Evolutionary conservation across 116 monocot species (phyloP).

Genomic region (Dioscorea cayenensis): DNA sequence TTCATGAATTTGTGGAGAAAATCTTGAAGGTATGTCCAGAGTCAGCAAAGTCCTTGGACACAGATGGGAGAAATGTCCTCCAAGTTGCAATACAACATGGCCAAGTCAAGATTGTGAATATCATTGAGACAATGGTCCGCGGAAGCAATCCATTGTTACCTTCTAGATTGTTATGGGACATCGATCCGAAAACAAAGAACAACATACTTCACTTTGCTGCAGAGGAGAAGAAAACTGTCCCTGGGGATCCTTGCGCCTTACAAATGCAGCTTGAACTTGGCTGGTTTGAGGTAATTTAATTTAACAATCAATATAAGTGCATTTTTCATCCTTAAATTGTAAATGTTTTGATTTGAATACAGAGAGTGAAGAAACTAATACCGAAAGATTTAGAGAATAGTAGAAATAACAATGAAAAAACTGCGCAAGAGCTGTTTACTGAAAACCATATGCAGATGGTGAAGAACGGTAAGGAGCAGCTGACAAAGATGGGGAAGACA

Average conservation of each 20-base stretch:
- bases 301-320: too few relatives aligned
- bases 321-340: not conserved
- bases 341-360: not conserved
- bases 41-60: conserved; percentile 8
- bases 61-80: conserved; percentile 19
- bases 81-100: conserved; percentile 30
- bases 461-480: conserved; percentile 5
- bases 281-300: conserved; percentile 23
- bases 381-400: conserved; percentile 25
- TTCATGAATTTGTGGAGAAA: conserved; percentile 22
- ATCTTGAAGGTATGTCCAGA: conserved; percentile 22
- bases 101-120: conserved; percentile 17
- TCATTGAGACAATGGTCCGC: conserved; percentile 5
- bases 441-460: conserved; percentile 21
- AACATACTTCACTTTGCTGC: conserved; percentile 34
- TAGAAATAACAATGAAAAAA: conserved; percentile 24
- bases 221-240: conserved; percentile 4
- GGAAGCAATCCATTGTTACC: conserved; percentile 24
- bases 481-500: conserved; percentile 25
- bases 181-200: not conserved
- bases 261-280: conserved; percentile 24
- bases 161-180: conserved; percentile 14
- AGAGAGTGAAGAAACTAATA: conserved; percentile 21
- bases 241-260: too few relatives aligned
- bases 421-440: conserved; percentile 31